phyloP scores from a whole-genome alignment of 106 monocot species.

The Dendrobium chrysotoxum region DNA sequence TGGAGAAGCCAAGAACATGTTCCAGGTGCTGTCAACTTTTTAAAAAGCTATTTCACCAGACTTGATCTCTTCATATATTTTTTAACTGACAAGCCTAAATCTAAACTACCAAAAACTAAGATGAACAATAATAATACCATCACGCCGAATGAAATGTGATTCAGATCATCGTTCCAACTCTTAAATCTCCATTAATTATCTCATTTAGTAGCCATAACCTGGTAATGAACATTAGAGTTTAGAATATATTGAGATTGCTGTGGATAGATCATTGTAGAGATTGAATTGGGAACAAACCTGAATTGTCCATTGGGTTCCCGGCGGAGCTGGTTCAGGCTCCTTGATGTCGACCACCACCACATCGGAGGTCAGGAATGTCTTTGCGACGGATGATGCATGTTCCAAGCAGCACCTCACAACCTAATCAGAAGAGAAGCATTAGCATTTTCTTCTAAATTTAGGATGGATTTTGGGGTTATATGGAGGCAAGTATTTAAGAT shows the following conservation, averaged over 20 bases:
- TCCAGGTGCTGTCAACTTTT: no score
- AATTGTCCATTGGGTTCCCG: slow-evolving; percentile 52
- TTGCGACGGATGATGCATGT: slow-evolving; percentile 48
- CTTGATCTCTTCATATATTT: background rate
- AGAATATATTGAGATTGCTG: background rate
- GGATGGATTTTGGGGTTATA: no score
- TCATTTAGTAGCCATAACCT: slow-evolving; percentile 11
- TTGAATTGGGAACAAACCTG: slow-evolving; percentile 18
- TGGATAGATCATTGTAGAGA: background rate
- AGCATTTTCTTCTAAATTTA: no score
- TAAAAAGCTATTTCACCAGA: background rate
- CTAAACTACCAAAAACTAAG: background rate
- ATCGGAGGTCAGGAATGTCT: slow-evolving; percentile 51
- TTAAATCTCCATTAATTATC: no score
- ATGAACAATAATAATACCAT: background rate
- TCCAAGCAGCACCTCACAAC: slow-evolving; percentile 62
- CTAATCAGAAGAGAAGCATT: slow-evolving; percentile 10
- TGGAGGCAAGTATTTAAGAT: no score
- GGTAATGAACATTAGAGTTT: background rate
- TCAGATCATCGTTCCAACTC: background rate
- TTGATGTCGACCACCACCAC: slow-evolving; percentile 58
- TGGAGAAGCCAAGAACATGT: no score
- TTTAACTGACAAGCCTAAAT: background rate
- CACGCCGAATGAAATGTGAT: background rate
- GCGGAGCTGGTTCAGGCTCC: slow-evolving; percentile 37